Evolutionary conservation across 169 alveolate species (phyloP), one percentile per base, ranked within the genome.

Genomic region (Eimeria acervulina): DNA sequence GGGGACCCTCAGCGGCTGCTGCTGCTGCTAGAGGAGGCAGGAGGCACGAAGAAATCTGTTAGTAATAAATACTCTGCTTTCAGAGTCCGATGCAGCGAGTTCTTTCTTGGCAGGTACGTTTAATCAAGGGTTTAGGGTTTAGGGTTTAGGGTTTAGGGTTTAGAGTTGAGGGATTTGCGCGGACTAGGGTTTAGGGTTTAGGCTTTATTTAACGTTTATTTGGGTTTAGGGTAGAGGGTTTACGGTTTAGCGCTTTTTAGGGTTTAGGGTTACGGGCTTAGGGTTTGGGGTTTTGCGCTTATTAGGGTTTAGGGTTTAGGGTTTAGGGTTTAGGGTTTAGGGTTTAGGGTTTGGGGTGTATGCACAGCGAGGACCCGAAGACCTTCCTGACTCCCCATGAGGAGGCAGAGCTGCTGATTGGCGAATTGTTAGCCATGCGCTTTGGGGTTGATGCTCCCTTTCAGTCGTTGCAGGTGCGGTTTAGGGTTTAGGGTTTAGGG

Each of bases 371-470:
- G 68, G 85, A 90, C 42, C 33, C 78, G 33, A 47, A 42, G 7
- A 13, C 51, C 59, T 90, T 90, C 28, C 42, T 90, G 28, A 90
- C 72, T 26, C 85, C 95, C 26, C 42, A 90, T 28, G 88, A 68
- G 55, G 88, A 78, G 36, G 85, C 55, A 47, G 95, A 90, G 26
- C 33, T 70, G 13, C 19, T 90, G n/a, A 17, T 70, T 33, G 38
- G 55, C 31, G 94, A 88, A 21, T 72, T 88, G 7, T 40, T 88
- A 38, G 81, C 94, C 23, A 59, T 88, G 84, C 84, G 84, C 26
- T 88, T 88, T 44, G 94, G 84, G 47, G 40, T n/a, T n/a, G 94
- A 88, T 66, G 59, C 94, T 36, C 94, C 94, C 1, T 88, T 17
- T 40, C 94, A 33, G 59, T 38, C 74, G 23, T 44, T 88, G 47